Evolutionary conservation across 1,284 basidiomycete species (phyloP), one percentile per base, ranked within the genome.

Genomic region (Moesziomyces antarcticus): DNA sequence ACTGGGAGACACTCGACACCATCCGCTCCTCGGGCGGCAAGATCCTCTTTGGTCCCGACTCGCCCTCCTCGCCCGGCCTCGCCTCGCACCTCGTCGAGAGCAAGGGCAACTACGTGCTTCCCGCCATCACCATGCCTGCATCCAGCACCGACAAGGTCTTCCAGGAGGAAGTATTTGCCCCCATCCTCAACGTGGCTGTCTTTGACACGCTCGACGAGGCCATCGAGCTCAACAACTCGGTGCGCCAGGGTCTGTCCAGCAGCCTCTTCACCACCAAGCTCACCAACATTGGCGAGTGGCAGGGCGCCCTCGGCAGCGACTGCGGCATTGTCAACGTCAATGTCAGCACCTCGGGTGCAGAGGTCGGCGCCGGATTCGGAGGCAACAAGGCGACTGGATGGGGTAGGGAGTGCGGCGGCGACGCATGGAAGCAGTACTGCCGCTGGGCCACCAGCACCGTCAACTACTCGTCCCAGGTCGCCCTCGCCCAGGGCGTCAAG

Each of bases 321-420:
- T 77, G 75, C 30, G 77, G 77, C 3, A 79, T 79, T 51, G 77
- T 79, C 41, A 79, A 79, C 57, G 77, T 79, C 40, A 79, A 77
- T 82, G 93, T 93, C 53, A 93, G 93, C 47, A 96, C 94, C 0
- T 93, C 91, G 79, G 94, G 95, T 22, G 94, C 95, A 18, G 94
- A 98, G 86, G 97, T 97, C 67, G 91, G 91, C 52, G 91, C 90
- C 9, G 92, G 91, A 0, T 97, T 97, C 81, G 94, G 94, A 53
- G 94, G 95, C 45, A 96, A 96, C 87, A 94, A 95, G 89, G 90
- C 61, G 41, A 86, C 86, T 2, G 87, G 87, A 63, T 94, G 93
- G 93, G 95, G 95, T n/a, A 89, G 94, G 58, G 94, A 97, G 86
- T 94, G 92, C 16, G 94, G 94, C 37, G 94, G 94, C 48, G 94